A percentile compares a stretch with the other conserved stretches of the same genome.
Conservation (phyloP, 495 filamentous ascomycete species). For the Penicillium odoratum region DNA sequence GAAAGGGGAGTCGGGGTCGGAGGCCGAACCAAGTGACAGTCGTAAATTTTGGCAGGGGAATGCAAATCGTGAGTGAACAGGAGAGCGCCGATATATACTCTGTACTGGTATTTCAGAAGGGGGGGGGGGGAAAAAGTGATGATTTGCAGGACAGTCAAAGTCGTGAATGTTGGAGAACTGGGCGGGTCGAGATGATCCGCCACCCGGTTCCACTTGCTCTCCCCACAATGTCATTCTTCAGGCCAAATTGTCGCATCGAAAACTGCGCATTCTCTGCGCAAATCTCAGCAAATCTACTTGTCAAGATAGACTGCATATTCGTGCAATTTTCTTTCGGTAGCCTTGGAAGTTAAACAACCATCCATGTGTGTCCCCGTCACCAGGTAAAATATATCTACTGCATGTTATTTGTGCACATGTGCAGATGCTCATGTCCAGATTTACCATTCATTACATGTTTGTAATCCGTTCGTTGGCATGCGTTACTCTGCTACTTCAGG, state of each 20-base stretch:
- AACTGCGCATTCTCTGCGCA: neutral
- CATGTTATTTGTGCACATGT: too few species aligned
- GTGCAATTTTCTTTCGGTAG: too few species aligned
- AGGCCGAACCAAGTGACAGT: neutral
- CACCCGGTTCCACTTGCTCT: slow-evolving; percentile 3
- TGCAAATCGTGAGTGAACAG: neutral
- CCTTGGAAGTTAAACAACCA: too few species aligned
- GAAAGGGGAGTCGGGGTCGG: neutral
- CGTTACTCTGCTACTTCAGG: too few species aligned
- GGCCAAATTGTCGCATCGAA: neutral
- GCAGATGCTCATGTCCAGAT: too few species aligned
- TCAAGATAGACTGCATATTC: neutral
- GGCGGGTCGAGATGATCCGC: slow-evolving; percentile 28
- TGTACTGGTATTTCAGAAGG: neutral
- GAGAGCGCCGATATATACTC: neutral
- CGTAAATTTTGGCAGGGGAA: neutral
- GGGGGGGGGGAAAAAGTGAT: neutral
- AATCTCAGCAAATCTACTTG: neutral
- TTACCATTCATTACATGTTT: too few species aligned
- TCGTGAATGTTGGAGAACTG: slow-evolving; percentile 16
- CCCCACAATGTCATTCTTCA: neutral
- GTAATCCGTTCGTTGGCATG: too few species aligned
- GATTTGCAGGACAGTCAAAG: slow-evolving; percentile 8
- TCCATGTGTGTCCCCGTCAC: too few species aligned
- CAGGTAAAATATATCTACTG: too few species aligned